Percentiles rank a stretch among this genome's conserved stretches.
phyloP scores from a whole-genome alignment of 2,329 filamentous ascomycete species.

The Exophiala oligosperma region DNA sequence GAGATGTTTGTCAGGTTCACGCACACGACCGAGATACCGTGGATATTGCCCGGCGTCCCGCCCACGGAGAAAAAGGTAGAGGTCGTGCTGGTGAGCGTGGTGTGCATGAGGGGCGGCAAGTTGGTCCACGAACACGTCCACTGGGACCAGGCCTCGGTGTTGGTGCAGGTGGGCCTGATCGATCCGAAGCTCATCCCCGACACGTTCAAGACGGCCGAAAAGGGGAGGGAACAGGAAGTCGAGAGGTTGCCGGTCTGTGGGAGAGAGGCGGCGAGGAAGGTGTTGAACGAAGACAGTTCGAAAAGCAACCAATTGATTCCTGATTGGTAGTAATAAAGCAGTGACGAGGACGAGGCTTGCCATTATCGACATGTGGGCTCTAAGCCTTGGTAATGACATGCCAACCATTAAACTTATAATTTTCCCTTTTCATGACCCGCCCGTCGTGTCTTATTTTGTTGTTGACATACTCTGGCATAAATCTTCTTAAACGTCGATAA shows the following conservation, averaged over 20 bases:
- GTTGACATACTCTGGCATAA: slow-evolving; percentile 5
- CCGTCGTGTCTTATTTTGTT: not conserved
- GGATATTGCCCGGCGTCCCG: slow-evolving; percentile 60
- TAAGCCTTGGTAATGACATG: too few relatives aligned
- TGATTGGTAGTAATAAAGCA: slow-evolving; percentile 24
- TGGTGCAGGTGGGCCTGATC: slow-evolving; percentile 59
- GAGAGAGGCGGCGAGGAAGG: slow-evolving; percentile 40
- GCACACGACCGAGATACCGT: slow-evolving; percentile 57
- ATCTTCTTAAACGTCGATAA: slow-evolving; percentile 12
- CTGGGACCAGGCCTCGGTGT: slow-evolving; percentile 63
- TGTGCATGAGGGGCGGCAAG: slow-evolving; percentile 54
- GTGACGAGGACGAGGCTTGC: too few relatives aligned
- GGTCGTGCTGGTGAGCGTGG: slow-evolving; percentile 57
- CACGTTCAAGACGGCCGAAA: slow-evolving; percentile 39
- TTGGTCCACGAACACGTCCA: slow-evolving; percentile 60
- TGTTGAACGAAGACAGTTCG: slow-evolving; percentile 41
- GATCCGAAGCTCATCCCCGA: slow-evolving; percentile 57
- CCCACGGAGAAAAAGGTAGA: slow-evolving; percentile 59
- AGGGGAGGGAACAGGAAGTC: slow-evolving; percentile 33
- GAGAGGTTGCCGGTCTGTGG: slow-evolving; percentile 43
- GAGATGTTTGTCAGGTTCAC: slow-evolving; percentile 59
- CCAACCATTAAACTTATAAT: not conserved
- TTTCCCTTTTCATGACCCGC: not conserved
- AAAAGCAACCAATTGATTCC: slow-evolving; percentile 34
- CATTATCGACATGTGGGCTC: too few relatives aligned